Conservation (phyloP, 2,329 filamentous ascomycete species). For the Venturiaceae sp. region DNA sequence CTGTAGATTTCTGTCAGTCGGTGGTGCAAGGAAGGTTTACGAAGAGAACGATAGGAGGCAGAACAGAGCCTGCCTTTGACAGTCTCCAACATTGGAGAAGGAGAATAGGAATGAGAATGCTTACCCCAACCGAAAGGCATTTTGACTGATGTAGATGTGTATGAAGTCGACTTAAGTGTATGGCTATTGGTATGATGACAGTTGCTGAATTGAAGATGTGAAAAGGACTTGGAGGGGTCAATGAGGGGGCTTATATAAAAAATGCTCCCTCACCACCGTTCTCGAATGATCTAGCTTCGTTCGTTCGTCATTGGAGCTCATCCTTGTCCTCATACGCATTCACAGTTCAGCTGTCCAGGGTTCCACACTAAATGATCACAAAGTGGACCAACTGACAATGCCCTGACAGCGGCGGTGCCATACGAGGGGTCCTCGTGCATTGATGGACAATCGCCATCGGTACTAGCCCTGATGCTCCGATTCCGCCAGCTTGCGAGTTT, state of each 20-base stretch:
- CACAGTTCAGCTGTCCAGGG: background rate
- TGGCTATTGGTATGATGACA: background rate
- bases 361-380: background rate
- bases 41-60: background rate
- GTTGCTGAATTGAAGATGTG: background rate
- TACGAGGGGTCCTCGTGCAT: background rate
- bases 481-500: too few relatives aligned
- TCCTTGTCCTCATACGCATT: background rate
- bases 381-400: background rate
- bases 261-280: background rate
- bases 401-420: background rate
- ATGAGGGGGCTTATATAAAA: background rate
- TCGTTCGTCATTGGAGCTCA: background rate
- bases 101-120: background rate
- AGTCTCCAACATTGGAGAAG: background rate
- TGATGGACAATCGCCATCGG: background rate
- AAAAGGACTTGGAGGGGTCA: background rate
- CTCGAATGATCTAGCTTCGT: background rate
- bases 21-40: background rate
- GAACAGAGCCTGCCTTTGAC: background rate
- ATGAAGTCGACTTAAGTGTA: background rate
- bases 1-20: conserved; percentile 27
- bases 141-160: background rate
- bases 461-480: too few relatives aligned
- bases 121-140: conserved; percentile 2